A percentile compares a stretch with the other conserved stretches of the same genome.
These are phyloP conservation scores for Rhynchospora pubera DNA, from an alignment of 176 grass and related monocot genomes.

Conservation along the genomic window DNA sequence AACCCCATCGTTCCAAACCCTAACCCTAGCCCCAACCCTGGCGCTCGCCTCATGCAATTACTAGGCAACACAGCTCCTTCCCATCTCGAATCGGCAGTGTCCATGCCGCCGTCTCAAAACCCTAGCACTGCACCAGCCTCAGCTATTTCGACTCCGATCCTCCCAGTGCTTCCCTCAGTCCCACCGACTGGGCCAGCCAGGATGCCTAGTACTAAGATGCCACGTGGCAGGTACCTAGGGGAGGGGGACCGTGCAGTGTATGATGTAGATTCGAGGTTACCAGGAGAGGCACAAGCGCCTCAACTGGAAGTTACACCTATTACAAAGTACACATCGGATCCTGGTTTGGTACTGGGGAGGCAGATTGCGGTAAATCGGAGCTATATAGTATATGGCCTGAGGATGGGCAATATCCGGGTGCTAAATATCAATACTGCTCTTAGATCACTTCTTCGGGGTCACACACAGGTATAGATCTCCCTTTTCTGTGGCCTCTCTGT, in stretches of 20 bases:
- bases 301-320: constrained; percentile 95
- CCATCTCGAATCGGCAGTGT: constrained; percentile 44
- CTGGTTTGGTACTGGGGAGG: constrained; percentile 66
- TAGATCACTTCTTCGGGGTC: constrained; percentile 75
- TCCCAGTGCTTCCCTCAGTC: constrained; percentile 34
- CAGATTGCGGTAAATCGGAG: constrained; percentile 85
- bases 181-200: constrained; percentile 50
- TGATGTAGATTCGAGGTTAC: constrained; percentile 74
- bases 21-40: constrained; percentile 32
- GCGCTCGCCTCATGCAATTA: constrained; percentile 80
- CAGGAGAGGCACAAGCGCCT: constrained; percentile 57
- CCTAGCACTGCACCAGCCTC: constrained; percentile 1
- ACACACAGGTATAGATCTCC: constrained; percentile 47
- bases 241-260: constrained; percentile 46
- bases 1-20: constrained; percentile 32
- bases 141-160: constrained; percentile 24
- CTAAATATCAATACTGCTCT: constrained; percentile 94
- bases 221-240: constrained; percentile 59
- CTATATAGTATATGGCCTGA: constrained; percentile 92
- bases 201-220: constrained; percentile 76
- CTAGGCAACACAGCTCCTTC: constrained; percentile 44
- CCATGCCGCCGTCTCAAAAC: constrained; percentile 40
- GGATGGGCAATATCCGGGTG: constrained; percentile 69
- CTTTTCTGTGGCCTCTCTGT: neutral
- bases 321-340: constrained; percentile 93